A percentile compares a stretch with the other conserved stretches of the same genome.
Evolutionary conservation across 306 rosid species (phyloP).

Genomic region (Quercus alba): DNA sequence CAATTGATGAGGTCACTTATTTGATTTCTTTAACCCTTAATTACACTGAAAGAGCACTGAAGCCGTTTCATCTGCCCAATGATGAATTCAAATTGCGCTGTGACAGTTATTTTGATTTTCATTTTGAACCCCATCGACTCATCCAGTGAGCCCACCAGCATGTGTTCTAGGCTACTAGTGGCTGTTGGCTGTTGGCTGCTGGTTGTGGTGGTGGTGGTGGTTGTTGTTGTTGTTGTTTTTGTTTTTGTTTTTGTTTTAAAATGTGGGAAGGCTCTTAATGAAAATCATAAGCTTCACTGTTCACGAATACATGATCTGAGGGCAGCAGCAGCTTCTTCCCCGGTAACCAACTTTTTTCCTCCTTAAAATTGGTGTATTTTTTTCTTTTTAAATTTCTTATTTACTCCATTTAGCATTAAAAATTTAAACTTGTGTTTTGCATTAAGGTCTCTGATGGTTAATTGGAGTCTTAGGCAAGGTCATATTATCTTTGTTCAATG

Average conservation of each 20-base stretch:
- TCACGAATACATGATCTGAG: not conserved
- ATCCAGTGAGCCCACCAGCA: not conserved
- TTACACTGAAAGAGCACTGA: not conserved
- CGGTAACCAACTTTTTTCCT: not conserved
- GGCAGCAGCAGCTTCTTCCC: not conserved
- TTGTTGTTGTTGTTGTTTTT: not conserved
- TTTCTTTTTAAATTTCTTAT: not conserved
- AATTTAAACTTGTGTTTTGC: too few relatives aligned
- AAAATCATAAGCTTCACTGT: not conserved
- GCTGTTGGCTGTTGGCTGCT: too few relatives aligned
- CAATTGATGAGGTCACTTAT: not conserved
- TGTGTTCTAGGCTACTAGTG: too few relatives aligned
- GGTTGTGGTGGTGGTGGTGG: not conserved
- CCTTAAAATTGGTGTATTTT: not conserved
- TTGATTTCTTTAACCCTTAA: not conserved
- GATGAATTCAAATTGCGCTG: not conserved
- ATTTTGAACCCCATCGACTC: not conserved
- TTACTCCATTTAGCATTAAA: too few relatives aligned
- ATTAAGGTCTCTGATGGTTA: too few relatives aligned
- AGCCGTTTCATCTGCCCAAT: not conserved
- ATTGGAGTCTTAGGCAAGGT: too few relatives aligned
- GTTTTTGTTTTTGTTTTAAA: not conserved
- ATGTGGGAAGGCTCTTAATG: not conserved
- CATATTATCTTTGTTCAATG: too few relatives aligned
- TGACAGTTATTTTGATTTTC: not conserved